Evolutionary conservation across 305 asterid genomes (phyloP), one percentile per base, ranked within the genome.

Genomic region (Fraxinus albicans): DNA sequence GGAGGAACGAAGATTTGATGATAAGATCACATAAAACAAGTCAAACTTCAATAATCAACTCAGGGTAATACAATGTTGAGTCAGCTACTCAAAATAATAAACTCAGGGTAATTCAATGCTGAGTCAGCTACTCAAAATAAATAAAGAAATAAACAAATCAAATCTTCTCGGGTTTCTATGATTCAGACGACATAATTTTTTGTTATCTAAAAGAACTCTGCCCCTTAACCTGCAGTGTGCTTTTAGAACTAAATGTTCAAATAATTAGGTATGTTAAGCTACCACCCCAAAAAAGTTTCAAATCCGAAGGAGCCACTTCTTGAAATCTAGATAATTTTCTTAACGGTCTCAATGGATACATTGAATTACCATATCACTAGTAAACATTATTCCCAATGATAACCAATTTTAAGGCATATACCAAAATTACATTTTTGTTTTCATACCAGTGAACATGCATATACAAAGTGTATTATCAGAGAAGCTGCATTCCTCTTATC

Each of bases 1-100:
- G 93, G 83, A 83, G 63, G 81, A 33, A 55, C 42, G 80, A 31
- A 84, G 63, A 77, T 1, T 55, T 4, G 12, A 65, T 6, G 8
- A 63, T 10, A 80, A 69, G 50, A 77, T 42, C 78, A 77, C 38
- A 34, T 34, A 60, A 38, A 33, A 35, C 27, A 60, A 10, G 25
- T 23, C 50, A n/a, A 73, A n/a, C 50, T 70, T 53, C 53, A 35
- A 80, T 40, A 76, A 85, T 50, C 25, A 76, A 73, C 6, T 23
- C 47, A 27, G 4, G 17, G 42, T 44, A 13, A 73, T 31, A 8
- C 25, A 55, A 29, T 74, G 38, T 15, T 25, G 35, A 33, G 67
- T 65, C 27, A 27, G 34, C 67, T 8, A 60, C 63, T 7, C 34
- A 6, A 12, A 34, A 34, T 34, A 34, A 34, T 34, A 0, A 34